phyloP scores from a whole-genome alignment of 2,329 filamentous ascomycete genomes.

The Cryphonectria parasitica region DNA sequence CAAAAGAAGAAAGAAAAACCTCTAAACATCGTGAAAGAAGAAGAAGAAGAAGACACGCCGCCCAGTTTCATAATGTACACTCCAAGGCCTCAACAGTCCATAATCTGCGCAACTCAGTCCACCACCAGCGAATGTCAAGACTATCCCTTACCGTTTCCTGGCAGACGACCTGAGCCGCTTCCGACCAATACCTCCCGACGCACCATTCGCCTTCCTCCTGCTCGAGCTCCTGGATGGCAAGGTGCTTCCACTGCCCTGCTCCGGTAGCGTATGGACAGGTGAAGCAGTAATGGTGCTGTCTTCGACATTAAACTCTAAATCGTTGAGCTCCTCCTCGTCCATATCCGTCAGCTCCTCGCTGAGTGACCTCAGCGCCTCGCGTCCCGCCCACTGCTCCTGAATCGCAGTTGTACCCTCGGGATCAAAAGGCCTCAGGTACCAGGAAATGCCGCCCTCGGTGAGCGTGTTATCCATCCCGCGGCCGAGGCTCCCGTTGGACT shows the following conservation, averaged over 20 bases:
- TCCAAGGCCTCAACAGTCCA: neutral
- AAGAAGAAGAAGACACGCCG: constrained; percentile 1
- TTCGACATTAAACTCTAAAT: constrained; percentile 61
- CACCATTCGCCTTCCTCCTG: constrained; percentile 18
- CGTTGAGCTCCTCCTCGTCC: constrained; percentile 86
- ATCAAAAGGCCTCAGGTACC: constrained; percentile 84
- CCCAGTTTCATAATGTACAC: constrained; percentile 4
- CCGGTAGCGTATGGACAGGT: constrained; percentile 30
- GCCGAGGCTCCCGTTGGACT: constrained; percentile 62
- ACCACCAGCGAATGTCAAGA: neutral
- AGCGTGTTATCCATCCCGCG: constrained; percentile 58
- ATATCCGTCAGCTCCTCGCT: constrained; percentile 91
- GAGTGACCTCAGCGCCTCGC: constrained; percentile 68
- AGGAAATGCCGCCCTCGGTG: constrained; percentile 77
- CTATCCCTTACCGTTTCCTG: constrained; percentile 32
- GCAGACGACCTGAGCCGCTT: constrained; percentile 41
- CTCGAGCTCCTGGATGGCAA: constrained; percentile 15
- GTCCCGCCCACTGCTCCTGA: constrained; percentile 73
- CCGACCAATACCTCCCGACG: constrained; percentile 23
- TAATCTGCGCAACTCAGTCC: neutral
- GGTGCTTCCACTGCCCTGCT: neutral
- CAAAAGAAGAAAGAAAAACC: neutral
- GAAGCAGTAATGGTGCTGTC: constrained; percentile 50
- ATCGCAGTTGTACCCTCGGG: constrained; percentile 78
- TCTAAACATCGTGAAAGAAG: neutral